Base-by-base conservation (phyloP, 2,329 filamentous ascomycete species). In the Alternaria triticina region DNA sequence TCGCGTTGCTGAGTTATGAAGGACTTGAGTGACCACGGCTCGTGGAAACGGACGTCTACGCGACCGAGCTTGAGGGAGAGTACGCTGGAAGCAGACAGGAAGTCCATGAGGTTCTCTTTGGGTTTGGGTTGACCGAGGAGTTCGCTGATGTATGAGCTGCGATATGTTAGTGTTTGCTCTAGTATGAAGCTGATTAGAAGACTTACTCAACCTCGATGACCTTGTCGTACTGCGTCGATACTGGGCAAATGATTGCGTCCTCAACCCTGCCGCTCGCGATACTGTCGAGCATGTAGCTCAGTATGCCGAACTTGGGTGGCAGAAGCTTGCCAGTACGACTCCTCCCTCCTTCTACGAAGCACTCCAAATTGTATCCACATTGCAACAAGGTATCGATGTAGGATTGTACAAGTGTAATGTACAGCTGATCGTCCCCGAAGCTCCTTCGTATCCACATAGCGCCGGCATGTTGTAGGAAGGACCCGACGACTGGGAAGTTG, bases 201-300 rank as follows among this genome's bases (percentile, higher is more conserved):
- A 67, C 72, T 40, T 69, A 75, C 73, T 79, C 76, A 12, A 96
- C 97, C 80, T 99, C 96, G 63, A 99, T 96, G 59, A 99, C 96
- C 77, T 98, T 99, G 84, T 99, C 96, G 77, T 99, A 99, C 77
- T 99, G 96, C 1, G 94, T 97, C 79, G 92, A 96, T 49, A 99
- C 96, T 0, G 96, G 96, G 71, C 95, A 97, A 56, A 99, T 93
- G 45, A 97, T 92, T 30, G 93, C 90, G 79, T 99, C 96, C 50
- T 96, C 86, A 0, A 97, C 94, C 7, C 94, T 87, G 0, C 94
- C 94, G 0, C 93, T 96, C 6, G 97, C 83, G 13, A 99, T 86
- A 70, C 93, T 96, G 71, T 99, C 96, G 17, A 99, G 83, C 43
- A 98, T 87, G 73, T 97, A 99, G 74, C 89, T 92, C 27, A 99